Percentiles rank a stretch among this genome's conserved stretches.
These are phyloP conservation scores for Colletotrichum eremochloae DNA, from an alignment of 2,329 filamentous ascomycete species.

Conservation along the genomic window DNA sequence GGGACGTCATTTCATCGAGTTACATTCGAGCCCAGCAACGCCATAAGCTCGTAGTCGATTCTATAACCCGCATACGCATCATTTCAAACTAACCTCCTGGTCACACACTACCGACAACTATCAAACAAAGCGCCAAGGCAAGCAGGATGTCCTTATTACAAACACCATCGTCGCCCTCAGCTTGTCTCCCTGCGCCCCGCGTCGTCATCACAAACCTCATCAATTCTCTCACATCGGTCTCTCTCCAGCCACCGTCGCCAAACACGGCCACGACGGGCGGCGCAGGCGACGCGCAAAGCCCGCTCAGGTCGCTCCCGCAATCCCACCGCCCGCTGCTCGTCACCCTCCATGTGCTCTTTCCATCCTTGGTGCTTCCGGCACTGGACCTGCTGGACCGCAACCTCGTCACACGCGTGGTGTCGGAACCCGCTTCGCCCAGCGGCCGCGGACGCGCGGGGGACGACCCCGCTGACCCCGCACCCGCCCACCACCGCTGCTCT, in stretches of 20 bases:
- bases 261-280: neutral
- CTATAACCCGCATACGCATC: neutral
- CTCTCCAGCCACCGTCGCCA: constrained; percentile 39
- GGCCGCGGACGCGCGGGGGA: neutral
- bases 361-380: constrained; percentile 83
- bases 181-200: constrained; percentile 54
- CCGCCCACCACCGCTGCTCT: neutral
- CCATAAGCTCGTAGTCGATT: neutral
- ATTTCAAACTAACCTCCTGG: neutral
- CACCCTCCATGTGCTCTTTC: constrained; percentile 88
- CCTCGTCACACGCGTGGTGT: constrained; percentile 73
- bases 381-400: constrained; percentile 88
- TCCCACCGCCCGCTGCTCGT: constrained; percentile 72
- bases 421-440: constrained; percentile 1
- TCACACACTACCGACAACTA: neutral
- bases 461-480: constrained; percentile 28
- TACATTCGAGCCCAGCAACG: neutral
- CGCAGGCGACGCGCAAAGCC: constrained; percentile 41
- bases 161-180: constrained; percentile 5
- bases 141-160: constrained; percentile 7
- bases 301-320: constrained; percentile 49
- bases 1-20: neutral
- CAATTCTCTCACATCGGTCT: constrained; percentile 53
- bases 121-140: neutral
- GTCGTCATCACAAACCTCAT: constrained; percentile 65